Evolutionary conservation across 2,329 filamentous ascomycete species (phyloP), one percentile per base, ranked within the genome.

Genomic region (Verticillium albo-atrum): DNA sequence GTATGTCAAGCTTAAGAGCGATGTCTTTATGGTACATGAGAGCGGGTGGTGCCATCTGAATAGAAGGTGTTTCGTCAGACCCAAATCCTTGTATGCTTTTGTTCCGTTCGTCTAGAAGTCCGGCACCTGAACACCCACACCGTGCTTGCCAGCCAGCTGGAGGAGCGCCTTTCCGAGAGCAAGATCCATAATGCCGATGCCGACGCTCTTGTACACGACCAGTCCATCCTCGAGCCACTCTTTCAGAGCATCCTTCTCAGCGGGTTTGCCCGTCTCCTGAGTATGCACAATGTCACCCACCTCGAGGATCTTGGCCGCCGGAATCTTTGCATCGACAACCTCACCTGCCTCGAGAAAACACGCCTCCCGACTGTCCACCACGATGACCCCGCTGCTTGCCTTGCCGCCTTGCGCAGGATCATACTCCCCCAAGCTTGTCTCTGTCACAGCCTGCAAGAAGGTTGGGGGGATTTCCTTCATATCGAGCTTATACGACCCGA

Each of bases 401-500:
- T 84, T 85, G 62, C 87, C 84, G 3, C 30, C 30, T 32, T 32
- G 30, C 9, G 30, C 30, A 14, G 30, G 30, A 32, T 32, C 30
- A 14, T 32, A 32, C 30, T 32, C 42, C 12, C 42, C 67, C 42
- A 50, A 12, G 20, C 20, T 20, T 12, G 42, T 50, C 51, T 53
- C 51, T 0, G 79, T 77, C 0, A 84, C 85, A 68, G 91, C 85
- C 6, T 81, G 77, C 14, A 98, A 75, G 55, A 97, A 79, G 51
- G 90, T 91, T 1, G 88, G 84, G 14, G 94, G 91, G 20, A 98
- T 71, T 73, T 98, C 94, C 52, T 88, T 81, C 92, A 97, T 97
- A 58, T 90, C 66, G 3, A 84, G 81, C 47, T 88, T 83, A 53
- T 85, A 86, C 61, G 84, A 88, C 14, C 90, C 90, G 52, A 93